Conservation (phyloP, 2,329 filamentous ascomycete genomes). For the Tolypocladium tropicale region DNA sequence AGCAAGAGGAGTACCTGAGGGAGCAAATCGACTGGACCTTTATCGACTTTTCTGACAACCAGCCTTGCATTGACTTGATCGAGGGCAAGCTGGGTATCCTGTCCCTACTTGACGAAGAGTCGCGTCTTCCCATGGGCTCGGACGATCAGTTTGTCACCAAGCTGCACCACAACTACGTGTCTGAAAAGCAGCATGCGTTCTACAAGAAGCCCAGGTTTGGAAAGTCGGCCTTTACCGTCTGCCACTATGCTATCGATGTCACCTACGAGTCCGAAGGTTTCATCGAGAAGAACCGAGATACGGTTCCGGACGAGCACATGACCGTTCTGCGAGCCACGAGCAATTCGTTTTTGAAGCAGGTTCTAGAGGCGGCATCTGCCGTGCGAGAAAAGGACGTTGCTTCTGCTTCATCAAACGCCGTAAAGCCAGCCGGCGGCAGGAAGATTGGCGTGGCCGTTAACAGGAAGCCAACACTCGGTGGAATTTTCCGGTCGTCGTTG, state of each 20-base stretch:
- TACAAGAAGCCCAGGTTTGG: conserved; percentile 98
- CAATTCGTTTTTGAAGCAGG: conserved; percentile 75
- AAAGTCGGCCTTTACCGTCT: conserved; percentile 95
- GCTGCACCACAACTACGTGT: conserved; percentile 84
- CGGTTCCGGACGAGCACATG: conserved; percentile 96
- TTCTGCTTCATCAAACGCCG: conserved; percentile 54
- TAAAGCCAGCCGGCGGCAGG: conserved; percentile 70
- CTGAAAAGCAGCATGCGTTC: conserved; percentile 87
- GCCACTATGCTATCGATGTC: conserved; percentile 95
- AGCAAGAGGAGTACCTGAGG: conserved; percentile 93
- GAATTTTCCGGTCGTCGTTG: conserved; percentile 96
- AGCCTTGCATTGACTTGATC: conserved; percentile 96
- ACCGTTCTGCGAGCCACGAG: conserved; percentile 76
- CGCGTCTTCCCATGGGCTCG: conserved; percentile 89
- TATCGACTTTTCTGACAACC: conserved; percentile 98
- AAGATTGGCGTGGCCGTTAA: conserved; percentile 88
- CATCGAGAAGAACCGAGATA: conserved; percentile 98
- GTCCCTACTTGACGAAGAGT: conserved; percentile 90
- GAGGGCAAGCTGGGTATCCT: conserved; percentile 93
- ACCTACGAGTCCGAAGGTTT: conserved; percentile 99
- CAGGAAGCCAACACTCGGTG: conserved; percentile 91
- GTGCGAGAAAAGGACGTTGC: conserved; percentile 83
- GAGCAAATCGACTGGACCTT: conserved; percentile 99
- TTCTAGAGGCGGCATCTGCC: conserved; percentile 74
- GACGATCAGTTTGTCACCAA: conserved; percentile 97